Conservation (phyloP, 1,139 yeast species). For the Suhomyces chickasaworum region DNA sequence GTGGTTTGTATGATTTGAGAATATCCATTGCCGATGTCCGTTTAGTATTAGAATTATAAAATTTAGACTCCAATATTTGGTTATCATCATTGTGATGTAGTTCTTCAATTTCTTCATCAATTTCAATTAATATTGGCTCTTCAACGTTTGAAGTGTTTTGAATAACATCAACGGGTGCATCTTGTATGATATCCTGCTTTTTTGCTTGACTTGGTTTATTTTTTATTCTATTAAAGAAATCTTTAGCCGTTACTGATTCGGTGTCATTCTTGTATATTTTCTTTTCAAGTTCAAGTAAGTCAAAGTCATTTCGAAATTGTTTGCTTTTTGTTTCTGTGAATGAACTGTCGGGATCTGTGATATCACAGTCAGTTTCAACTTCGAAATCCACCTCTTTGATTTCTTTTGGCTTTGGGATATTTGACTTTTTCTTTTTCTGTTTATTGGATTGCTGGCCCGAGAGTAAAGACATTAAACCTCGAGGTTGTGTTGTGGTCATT, state of each 20-base stretch:
- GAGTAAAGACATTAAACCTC: constrained; percentile 15
- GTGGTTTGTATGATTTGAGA: constrained; percentile 14
- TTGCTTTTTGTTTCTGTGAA: constrained; percentile 21
- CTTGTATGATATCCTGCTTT: not conserved
- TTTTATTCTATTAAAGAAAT: constrained; percentile 29
- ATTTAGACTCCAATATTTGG: constrained; percentile 21
- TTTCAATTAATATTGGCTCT: constrained; percentile 7
- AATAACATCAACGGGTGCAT: constrained; percentile 1
- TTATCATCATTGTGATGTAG: not conserved
- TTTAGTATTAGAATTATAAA: constrained; percentile 23
- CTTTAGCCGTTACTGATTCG: constrained; percentile 34
- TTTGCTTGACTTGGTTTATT: not conserved
- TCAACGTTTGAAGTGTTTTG: not conserved
- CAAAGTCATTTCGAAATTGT: constrained; percentile 21
- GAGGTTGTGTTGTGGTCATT: not conserved
- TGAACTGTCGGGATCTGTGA: constrained; percentile 18
- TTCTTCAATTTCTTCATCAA: constrained; percentile 6
- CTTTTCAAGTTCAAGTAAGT: constrained; percentile 35
- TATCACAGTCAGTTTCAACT: constrained; percentile 9
- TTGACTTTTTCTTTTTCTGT: constrained; percentile 5
- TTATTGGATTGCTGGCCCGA: constrained; percentile 16
- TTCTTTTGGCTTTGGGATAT: not conserved
- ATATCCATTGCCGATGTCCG: constrained; percentile 27
- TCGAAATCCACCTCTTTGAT: not conserved
- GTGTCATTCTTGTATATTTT: constrained; percentile 28